Base-by-base conservation (phyloP, 129 eudicot genomes). In the Tagetes erecta region DNA sequence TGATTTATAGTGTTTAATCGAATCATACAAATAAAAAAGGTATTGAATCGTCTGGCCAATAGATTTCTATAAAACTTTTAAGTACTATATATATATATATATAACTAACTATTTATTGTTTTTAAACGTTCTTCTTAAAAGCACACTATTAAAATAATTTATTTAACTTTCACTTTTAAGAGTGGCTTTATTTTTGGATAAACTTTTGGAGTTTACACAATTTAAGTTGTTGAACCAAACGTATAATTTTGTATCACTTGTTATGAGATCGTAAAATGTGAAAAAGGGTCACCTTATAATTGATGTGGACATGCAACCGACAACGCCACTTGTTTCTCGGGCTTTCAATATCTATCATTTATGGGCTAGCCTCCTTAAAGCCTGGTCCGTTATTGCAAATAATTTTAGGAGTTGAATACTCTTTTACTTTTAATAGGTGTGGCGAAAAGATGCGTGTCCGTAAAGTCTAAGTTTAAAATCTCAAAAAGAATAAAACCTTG, bases 361-460 rank as follows among this genome's bases (percentile, higher is more conserved):
- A 33, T 72, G 76, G 76, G 67, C 75, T 53, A 38, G 65, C 42
- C 34, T 55, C 53, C 3, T 36, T 3, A 31, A 30, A 30, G 30
- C 41, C 40, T 8, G 33, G n/a, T 56, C 7, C 52, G 40, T 51
- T 51, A n/a, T 51, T 51, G 57, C 5, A 11, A 50, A 50, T 12
- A 3, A 11, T 13, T 13, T 50, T 0, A 44, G 8, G 0, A 20
- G 27, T 20, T 20, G 27, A 20, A 20, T 20, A 20, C 27, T 20
- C 27, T 20, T 20, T 20, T 20, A 20, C 27, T 20, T 20, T 20
- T 20, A 20, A 20, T 20, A 20, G 27, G 27, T 20, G 27, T 20
- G 27, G 27, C 27, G n/a, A n/a, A n/a, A n/a, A n/a, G n/a, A n/a
- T n/a, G n/a, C n/a, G n/a, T n/a, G 27, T 20, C 27, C 27, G 27